phyloP scores from a whole-genome alignment of 768 basidiomycete genomes.

The Leccinellum albellum region DNA sequence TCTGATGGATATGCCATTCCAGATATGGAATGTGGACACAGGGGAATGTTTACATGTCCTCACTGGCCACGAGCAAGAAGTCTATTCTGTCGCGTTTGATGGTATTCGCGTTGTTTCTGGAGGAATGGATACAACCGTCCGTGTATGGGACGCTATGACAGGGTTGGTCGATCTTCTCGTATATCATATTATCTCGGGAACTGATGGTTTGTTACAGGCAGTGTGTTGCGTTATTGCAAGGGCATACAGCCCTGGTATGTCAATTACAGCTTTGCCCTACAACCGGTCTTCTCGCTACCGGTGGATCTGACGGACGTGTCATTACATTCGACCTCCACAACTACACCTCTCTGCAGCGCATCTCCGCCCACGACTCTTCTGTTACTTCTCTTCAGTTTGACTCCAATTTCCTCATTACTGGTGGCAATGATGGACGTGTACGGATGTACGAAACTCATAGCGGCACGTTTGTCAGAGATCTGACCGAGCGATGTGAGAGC shows the following conservation, averaged over 20 bases:
- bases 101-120: constrained; percentile 80
- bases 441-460: constrained; percentile 65
- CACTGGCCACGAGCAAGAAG: constrained; percentile 79
- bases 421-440: constrained; percentile 84
- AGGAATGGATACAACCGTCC: constrained; percentile 88
- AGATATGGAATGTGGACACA: constrained; percentile 91
- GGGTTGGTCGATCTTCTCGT: constrained; percentile 55
- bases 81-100: constrained; percentile 90
- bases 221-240: constrained; percentile 82
- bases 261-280: constrained; percentile 75
- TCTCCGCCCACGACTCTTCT: constrained; percentile 86
- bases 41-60: constrained; percentile 84
- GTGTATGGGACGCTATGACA: constrained; percentile 83
- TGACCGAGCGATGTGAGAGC: constrained; percentile 72
- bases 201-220: constrained; percentile 41
- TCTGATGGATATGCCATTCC: not conserved
- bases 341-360: constrained; percentile 51
- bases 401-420: constrained; percentile 73
- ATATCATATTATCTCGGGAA: not conserved
- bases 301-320: constrained; percentile 85
- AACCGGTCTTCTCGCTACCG: constrained; percentile 62
- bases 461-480: constrained; percentile 67
- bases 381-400: constrained; percentile 89
- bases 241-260: constrained; percentile 90
- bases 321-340: constrained; percentile 59